Evolutionary conservation across 768 basidiomycete species (phyloP).

Genomic region (Russula griseocarnosa): DNA sequence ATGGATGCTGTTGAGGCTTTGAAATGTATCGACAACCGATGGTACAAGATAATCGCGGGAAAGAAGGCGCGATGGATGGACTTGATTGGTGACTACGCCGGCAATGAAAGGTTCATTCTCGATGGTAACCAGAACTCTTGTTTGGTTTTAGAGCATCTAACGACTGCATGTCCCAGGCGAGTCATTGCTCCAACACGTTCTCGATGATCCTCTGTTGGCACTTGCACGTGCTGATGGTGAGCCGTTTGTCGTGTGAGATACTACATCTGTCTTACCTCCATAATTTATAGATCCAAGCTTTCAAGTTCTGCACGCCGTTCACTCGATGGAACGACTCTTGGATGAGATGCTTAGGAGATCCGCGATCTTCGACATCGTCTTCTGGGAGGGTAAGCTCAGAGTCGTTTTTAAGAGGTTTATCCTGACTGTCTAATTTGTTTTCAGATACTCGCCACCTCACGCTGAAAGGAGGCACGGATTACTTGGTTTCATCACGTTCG

Average conservation of each 20-base stretch:
- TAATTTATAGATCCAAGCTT: conserved; percentile 46
- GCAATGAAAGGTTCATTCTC: conserved; percentile 59
- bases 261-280: background rate
- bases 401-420: background rate
- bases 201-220: conserved; percentile 59
- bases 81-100: conserved; percentile 66
- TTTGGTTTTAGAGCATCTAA: background rate
- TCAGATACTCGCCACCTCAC: conserved; percentile 47
- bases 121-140: conserved; percentile 44
- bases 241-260: conserved; percentile 12
- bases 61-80: conserved; percentile 58
- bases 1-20: conserved; percentile 31
- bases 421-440: background rate
- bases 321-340: conserved; percentile 51
- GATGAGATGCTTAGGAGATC: conserved; percentile 46
- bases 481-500: conserved; percentile 43
- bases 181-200: conserved; percentile 53
- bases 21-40: conserved; percentile 36
- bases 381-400: conserved; percentile 49
- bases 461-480: conserved; percentile 39
- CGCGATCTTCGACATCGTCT: conserved; percentile 59
- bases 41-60: conserved; percentile 39
- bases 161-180: conserved; percentile 43
- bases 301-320: conserved; percentile 60
- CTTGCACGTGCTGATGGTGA: conserved; percentile 47